Evolutionary conservation across 2,329 filamentous ascomycete species (phyloP), one percentile per base, ranked within the genome.

Genomic region (Diaporthe ampelina): DNA sequence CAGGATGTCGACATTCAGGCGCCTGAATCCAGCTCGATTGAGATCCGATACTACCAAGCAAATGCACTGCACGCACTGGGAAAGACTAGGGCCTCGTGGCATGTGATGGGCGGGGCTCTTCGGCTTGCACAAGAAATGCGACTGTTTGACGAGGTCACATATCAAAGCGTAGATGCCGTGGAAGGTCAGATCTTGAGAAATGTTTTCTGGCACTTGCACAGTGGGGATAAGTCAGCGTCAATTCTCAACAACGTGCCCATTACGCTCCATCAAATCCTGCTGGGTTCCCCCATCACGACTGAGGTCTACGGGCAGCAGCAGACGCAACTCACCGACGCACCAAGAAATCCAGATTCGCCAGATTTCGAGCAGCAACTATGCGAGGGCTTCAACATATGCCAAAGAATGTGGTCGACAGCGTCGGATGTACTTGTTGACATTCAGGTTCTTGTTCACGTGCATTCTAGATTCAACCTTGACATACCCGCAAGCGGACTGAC

Each of bases 241-340:
- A 69, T 69, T 54, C 50, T 56, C 45, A 69, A 56, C 7, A 69
- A 43, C 3, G 65, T 69, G 40, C 65, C 50, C 45, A 69, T 69
- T 35, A 37, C 65, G 35, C 45, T 50, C 7, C 65, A 63, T 21
- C 58, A 63, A 37, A 63, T 63, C 6, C 3, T 63, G 37, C 58
- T 63, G 19, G 58, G 58, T 7, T 43, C 58, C 24, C 29, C 58
- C 24, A 63, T 63, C 19, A 63, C 24, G n/a, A 21, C 58, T 2
- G 37, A 24, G 24, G 43, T 45, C 24, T 63, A 29, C 19, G 58
- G 58, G 6, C 58, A 29, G 37, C n/a, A 63, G 24, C 24, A 63
- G 17, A 45, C 58, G 37, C 37, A 63, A 45, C 58, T 63, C 37
- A 63, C 40, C 37, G 37, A 63, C 24, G 24, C 24, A 21, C n/a